Percentiles rank a stretch among this genome's conserved stretches.
Evolutionary conservation across 345 rosid genomes (phyloP).

Genomic region (Draba incana): DNA sequence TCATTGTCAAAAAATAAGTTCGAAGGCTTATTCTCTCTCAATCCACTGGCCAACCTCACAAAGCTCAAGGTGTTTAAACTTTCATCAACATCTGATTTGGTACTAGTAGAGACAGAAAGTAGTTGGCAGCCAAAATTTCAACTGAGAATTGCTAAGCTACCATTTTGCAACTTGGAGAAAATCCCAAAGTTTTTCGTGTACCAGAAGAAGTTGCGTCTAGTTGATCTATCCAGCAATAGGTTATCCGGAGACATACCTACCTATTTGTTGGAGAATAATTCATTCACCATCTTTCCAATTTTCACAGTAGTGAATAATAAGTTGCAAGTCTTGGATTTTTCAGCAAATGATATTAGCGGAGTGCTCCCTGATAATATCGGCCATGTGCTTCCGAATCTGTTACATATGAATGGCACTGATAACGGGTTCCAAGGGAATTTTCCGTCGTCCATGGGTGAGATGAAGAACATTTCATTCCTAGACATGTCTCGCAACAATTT

Average conservation of each 20-base stretch:
- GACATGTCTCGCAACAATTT: conserved; percentile 26
- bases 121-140: conserved; percentile 25
- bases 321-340: conserved; percentile 1
- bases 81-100: conserved; percentile 3
- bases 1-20: conserved; percentile 8
- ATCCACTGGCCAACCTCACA: conserved; percentile 12
- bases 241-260: conserved; percentile 22
- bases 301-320: too few species aligned
- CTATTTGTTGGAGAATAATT: conserved; percentile 20
- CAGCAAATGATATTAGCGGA: not conserved
- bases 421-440: conserved; percentile 17
- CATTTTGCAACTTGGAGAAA: conserved; percentile 9
- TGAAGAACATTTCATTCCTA: not conserved
- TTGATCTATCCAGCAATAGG: conserved; percentile 10
- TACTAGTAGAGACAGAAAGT: conserved; percentile 18
- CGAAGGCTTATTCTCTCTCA: not conserved
- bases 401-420: not conserved
- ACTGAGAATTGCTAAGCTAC: not conserved
- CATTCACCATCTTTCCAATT: not conserved
- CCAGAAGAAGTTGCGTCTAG: conserved; percentile 10
- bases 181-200: conserved; percentile 1
- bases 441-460: conserved; percentile 29
- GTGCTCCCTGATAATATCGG: not conserved
- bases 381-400: not conserved
- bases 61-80: conserved; percentile 23